Conservation (phyloP, 768 basidiomycete species). For the Royoungia palumana region DNA sequence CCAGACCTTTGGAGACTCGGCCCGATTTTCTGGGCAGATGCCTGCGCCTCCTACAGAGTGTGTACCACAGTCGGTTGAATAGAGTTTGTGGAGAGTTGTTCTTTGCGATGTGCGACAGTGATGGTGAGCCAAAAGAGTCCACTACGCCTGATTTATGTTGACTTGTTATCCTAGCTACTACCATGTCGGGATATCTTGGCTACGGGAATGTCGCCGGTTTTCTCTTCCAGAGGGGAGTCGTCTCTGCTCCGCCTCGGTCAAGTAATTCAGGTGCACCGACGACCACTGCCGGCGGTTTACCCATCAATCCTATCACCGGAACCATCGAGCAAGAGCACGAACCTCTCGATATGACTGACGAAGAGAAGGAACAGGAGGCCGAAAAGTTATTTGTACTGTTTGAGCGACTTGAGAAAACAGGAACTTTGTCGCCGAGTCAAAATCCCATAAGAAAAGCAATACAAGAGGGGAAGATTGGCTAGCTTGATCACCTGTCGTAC, state of each 20-base stretch:
- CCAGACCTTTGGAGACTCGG: slow-evolving; percentile 68
- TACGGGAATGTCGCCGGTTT: slow-evolving; percentile 97
- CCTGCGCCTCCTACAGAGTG: slow-evolving; percentile 68
- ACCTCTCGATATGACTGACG: slow-evolving; percentile 75
- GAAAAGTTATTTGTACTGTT: slow-evolving; percentile 91
- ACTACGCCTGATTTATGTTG: neutral
- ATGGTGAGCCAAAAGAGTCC: slow-evolving; percentile 42
- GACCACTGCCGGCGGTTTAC: slow-evolving; percentile 36
- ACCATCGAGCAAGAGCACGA: slow-evolving; percentile 44
- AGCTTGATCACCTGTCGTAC: neutral
- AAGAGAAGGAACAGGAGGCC: slow-evolving; percentile 92
- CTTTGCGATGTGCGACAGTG: slow-evolving; percentile 76
- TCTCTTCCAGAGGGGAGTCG: slow-evolving; percentile 87
- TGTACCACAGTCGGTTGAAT: slow-evolving; percentile 72
- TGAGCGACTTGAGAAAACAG: slow-evolving; percentile 78
- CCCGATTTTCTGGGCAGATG: slow-evolving; percentile 74
- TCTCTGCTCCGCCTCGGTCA: slow-evolving; percentile 49
- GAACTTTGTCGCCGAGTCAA: slow-evolving; percentile 58
- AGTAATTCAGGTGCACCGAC: slow-evolving; percentile 32
- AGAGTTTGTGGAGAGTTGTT: slow-evolving; percentile 84
- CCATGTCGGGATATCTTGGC: slow-evolving; percentile 75
- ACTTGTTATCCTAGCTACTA: slow-evolving; percentile 46
- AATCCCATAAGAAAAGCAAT: slow-evolving; percentile 76
- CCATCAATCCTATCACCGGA: slow-evolving; percentile 89
- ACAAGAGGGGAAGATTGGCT: slow-evolving; percentile 26